Evolutionary conservation across 768 basidiomycete genomes (phyloP), one percentile per base, ranked within the genome.

Genomic region (Mycena pura): DNA sequence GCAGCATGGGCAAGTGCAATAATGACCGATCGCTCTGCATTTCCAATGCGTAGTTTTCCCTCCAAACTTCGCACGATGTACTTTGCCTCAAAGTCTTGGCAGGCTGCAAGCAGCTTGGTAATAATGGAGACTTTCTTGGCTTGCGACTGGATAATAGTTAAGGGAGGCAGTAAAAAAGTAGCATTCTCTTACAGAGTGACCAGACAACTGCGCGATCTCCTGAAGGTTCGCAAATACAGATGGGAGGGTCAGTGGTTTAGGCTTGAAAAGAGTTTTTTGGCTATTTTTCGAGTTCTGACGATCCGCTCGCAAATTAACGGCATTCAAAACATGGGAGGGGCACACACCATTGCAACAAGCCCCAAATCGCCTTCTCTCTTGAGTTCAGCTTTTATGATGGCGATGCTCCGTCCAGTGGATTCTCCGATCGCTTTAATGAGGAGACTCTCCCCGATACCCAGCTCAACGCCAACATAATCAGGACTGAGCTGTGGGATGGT

Each of bases 321-420:
- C 21, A 28, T 14, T 43, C 14, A 46, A 43, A 31, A 19, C 24
- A 44, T 54, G 22, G 34, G 53, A 21, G 19, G 55, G 17, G 58
- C 15, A 63, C 84, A 67, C 56, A 89, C 96, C 92, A 91, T 95
- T n/a, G 97, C 97, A 1, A 99, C 96, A 27, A 96, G 80, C 8
- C 97, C 97, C 7, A 99, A 80, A 72, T 99, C 97, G 34, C 97
- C 97, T 70, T 95, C 94, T 71, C 88, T 92, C 83, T 95, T 94
- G 63, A 98, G 81, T 68, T 98, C 96, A 6, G 89, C 86, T 71
- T 98, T 99, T 69, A 99, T 86, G 41, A 89, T 82, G 3, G 86
- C 81, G 36, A 86, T 73, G 65, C 88, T 94, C 57, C 97, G 85
- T n/a, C 96, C 97, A 0, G 95, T 96, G 4, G 94, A 94, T 72